Evolutionary conservation across 1,139 yeast species (phyloP).

Genomic region (Candida dubliniensis): DNA sequence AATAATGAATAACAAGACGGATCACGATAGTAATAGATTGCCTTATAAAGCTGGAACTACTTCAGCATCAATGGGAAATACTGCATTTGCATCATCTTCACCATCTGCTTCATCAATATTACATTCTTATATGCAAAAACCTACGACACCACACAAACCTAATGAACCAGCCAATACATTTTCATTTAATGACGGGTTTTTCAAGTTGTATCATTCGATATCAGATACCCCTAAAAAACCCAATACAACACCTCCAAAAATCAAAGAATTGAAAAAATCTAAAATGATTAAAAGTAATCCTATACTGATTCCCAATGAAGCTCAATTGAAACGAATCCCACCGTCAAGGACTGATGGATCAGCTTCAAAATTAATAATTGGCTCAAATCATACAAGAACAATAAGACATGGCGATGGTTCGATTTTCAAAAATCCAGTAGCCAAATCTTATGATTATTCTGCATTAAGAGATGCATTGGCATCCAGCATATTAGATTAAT

Average conservation of each 20-base stretch:
- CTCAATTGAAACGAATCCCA: conserved; percentile 30
- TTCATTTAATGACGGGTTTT: conserved; percentile 2
- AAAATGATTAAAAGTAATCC: conserved; percentile 19
- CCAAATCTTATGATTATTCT: conserved; percentile 33
- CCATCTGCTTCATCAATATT: conserved; percentile 6
- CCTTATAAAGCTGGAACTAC: too few species aligned
- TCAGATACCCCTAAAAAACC: neutral
- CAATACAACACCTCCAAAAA: conserved; percentile 19
- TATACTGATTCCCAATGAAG: conserved; percentile 21
- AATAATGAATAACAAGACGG: neutral
- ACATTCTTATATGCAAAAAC: conserved; percentile 3
- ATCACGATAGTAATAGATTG: too few species aligned
- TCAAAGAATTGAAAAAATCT: conserved; percentile 18
- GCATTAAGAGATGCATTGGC: conserved; percentile 38
- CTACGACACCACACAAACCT: conserved; percentile 3
- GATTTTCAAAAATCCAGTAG: conserved; percentile 38
- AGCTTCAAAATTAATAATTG: conserved; percentile 48
- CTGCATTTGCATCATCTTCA: neutral
- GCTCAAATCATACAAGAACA: conserved; percentile 45
- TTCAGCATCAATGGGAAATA: neutral
- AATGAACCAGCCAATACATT: conserved; percentile 1
- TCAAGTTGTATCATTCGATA: conserved; percentile 1
- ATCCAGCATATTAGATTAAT: conserved; percentile 16
- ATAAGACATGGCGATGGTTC: conserved; percentile 46
- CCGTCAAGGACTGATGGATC: conserved; percentile 30